These are phyloP conservation scores for Hamigera avellanea DNA, from an alignment of 495 filamentous ascomycete species.

Conservation along the genomic window DNA sequence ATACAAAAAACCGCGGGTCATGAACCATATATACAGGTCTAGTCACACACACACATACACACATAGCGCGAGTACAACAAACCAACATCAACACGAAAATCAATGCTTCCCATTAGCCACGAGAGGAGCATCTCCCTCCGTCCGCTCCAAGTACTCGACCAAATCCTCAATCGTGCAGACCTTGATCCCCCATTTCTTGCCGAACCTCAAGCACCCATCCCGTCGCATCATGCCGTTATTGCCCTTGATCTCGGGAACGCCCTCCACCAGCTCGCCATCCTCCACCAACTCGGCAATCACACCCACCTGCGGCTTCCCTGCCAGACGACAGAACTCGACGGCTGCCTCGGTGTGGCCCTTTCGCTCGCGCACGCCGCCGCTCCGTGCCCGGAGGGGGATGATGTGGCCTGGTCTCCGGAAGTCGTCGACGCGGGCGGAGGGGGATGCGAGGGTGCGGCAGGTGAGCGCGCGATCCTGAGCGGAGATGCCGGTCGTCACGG, in stretches of 20 bases:
- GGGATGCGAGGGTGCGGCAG: constrained; percentile 66
- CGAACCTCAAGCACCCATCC: constrained; percentile 84
- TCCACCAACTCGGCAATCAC: constrained; percentile 85
- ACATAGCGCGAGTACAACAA: background rate
- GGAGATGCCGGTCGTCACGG: constrained; percentile 79
- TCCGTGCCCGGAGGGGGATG: constrained; percentile 68
- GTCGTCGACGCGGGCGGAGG: constrained; percentile 37
- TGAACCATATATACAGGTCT: background rate
- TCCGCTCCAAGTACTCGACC: constrained; percentile 61
- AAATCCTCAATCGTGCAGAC: constrained; percentile 93
- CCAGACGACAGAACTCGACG: constrained; percentile 72
- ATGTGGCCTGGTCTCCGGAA: constrained; percentile 87
- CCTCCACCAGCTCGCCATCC: constrained; percentile 56
- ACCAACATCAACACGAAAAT: constrained; percentile 4
- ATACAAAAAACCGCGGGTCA: constrained; percentile 18
- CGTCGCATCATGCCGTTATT: constrained; percentile 83
- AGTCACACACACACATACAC: constrained; percentile 1
- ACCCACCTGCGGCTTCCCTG: constrained; percentile 60
- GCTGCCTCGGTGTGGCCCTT: constrained; percentile 89
- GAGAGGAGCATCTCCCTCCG: constrained; percentile 13
- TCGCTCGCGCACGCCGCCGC: constrained; percentile 69
- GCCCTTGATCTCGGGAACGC: constrained; percentile 40
- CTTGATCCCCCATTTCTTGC: constrained; percentile 75
- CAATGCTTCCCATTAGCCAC: constrained; percentile 28
- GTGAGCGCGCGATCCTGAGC: constrained; percentile 80